These are phyloP conservation scores for Verticillium klebahnii DNA, from an alignment of 2,329 filamentous ascomycete genomes.

Conservation along the genomic window DNA sequence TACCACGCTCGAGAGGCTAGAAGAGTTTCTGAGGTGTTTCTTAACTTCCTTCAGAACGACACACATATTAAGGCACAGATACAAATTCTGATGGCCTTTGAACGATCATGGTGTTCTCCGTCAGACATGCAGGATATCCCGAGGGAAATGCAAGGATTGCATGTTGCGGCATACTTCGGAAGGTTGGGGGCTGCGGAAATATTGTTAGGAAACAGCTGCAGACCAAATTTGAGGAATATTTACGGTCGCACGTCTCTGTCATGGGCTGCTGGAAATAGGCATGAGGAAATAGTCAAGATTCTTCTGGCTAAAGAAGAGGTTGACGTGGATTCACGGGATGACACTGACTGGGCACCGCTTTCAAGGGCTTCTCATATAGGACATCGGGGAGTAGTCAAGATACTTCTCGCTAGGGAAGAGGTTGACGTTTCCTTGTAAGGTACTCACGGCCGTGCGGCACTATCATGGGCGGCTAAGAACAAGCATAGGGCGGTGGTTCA, in stretches of 20 bases:
- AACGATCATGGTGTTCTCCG: too few species aligned
- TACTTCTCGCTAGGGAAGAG: neutral
- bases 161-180: slow-evolving; percentile 20
- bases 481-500: slow-evolving; percentile 5
- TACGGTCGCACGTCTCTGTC: slow-evolving; percentile 12
- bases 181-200: slow-evolving; percentile 2
- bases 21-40: slow-evolving; percentile 2
- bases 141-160: too few species aligned
- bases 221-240: slow-evolving; percentile 8
- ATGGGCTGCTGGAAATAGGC: slow-evolving; percentile 10
- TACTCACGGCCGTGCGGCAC: slow-evolving; percentile 4
- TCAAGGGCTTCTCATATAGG: neutral
- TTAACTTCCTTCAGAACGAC: slow-evolving; percentile 12
- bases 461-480: slow-evolving; percentile 11
- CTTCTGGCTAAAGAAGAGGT: neutral
- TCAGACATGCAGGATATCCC: too few species aligned
- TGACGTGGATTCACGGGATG: neutral
- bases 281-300: slow-evolving; percentile 9
- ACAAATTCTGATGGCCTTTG: slow-evolving; percentile 13
- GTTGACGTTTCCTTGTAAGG: slow-evolving; percentile 4
- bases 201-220: neutral
- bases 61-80: slow-evolving; percentile 10
- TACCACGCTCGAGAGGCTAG: slow-evolving; percentile 20
- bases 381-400: neutral
- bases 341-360: neutral